Evolutionary conservation across 495 filamentous ascomycete genomes (phyloP).

Genomic region (Viridothelium virens): DNA sequence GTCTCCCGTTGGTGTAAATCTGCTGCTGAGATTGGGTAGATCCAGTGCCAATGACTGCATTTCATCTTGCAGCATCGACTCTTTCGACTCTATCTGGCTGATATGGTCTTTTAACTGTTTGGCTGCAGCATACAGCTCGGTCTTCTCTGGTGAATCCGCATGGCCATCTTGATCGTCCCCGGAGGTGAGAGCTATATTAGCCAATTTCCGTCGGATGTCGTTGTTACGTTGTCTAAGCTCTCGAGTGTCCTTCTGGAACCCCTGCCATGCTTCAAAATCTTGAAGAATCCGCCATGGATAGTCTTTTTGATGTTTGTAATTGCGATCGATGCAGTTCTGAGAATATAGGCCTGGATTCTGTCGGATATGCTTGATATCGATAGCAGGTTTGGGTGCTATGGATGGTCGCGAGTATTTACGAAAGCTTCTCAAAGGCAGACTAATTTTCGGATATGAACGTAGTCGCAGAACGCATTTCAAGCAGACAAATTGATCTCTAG

Average conservation of each 20-base stretch:
- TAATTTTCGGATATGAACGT: neutral
- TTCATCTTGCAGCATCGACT: slow-evolving; percentile 52
- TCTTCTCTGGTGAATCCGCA: slow-evolving; percentile 29
- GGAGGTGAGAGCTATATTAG: slow-evolving; percentile 21
- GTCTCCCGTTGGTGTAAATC: slow-evolving; percentile 63
- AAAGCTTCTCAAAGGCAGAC: neutral
- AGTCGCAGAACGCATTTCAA: neutral
- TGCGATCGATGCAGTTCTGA: slow-evolving; percentile 75
- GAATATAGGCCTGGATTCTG: slow-evolving; percentile 68
- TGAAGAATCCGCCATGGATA: slow-evolving; percentile 62
- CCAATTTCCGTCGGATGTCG: slow-evolving; percentile 31
- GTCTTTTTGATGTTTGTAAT: slow-evolving; percentile 60
- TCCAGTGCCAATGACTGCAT: slow-evolving; percentile 67
- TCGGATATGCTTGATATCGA: slow-evolving; percentile 85
- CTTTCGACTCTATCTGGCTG: slow-evolving; percentile 49
- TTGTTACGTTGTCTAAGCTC: slow-evolving; percentile 53
- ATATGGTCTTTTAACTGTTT: slow-evolving; percentile 61
- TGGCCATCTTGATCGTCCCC: slow-evolving; percentile 23
- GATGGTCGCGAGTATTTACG: slow-evolving; percentile 44
- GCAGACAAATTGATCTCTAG: neutral
- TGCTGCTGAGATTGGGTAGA: slow-evolving; percentile 79
- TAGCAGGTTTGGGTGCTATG: slow-evolving; percentile 68
- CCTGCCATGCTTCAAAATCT: slow-evolving; percentile 59
- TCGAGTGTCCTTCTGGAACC: slow-evolving; percentile 46
- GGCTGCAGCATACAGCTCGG: slow-evolving; percentile 56